Evolutionary conservation across 352 stramenopile species (phyloP).

Genomic region (Phytophthora citrophthora): DNA sequence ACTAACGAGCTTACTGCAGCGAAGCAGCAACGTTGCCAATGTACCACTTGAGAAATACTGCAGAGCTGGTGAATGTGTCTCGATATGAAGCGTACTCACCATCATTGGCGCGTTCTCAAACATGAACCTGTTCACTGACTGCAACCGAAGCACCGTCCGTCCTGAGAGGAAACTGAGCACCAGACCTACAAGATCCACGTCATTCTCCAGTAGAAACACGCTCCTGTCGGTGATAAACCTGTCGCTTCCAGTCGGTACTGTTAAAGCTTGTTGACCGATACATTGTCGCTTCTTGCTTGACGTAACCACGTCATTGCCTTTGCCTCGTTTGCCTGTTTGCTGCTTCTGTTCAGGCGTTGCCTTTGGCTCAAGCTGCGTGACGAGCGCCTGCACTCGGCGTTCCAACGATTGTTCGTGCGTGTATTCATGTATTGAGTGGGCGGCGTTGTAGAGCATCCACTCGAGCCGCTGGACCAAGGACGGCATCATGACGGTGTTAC

Average conservation of each 20-base stretch:
- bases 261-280: not conserved
- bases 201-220: conserved; percentile 47
- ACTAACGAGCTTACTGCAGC: conserved; percentile 41
- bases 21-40: conserved; percentile 38
- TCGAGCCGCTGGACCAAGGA: conserved; percentile 71
- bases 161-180: conserved; percentile 63
- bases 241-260: not conserved
- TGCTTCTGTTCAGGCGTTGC: conserved; percentile 1
- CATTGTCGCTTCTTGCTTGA: conserved; percentile 20
- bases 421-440: conserved; percentile 71
- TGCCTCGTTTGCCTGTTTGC: conserved; percentile 1
- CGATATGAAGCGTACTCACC: conserved; percentile 51
- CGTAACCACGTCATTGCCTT: not conserved
- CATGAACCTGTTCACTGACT: conserved; percentile 57
- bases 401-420: conserved; percentile 65
- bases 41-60: conserved; percentile 35
- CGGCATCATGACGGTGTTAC: conserved; percentile 13
- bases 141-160: conserved; percentile 41
- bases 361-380: conserved; percentile 56
- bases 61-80: conserved; percentile 33
- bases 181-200: conserved; percentile 48
- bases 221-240: conserved; percentile 15
- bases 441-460: conserved; percentile 76
- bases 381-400: conserved; percentile 73
- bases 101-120: conserved; percentile 39